Evolutionary conservation across 495 filamentous ascomycete species (phyloP).

Genomic region (Penicillium diatomitis): DNA sequence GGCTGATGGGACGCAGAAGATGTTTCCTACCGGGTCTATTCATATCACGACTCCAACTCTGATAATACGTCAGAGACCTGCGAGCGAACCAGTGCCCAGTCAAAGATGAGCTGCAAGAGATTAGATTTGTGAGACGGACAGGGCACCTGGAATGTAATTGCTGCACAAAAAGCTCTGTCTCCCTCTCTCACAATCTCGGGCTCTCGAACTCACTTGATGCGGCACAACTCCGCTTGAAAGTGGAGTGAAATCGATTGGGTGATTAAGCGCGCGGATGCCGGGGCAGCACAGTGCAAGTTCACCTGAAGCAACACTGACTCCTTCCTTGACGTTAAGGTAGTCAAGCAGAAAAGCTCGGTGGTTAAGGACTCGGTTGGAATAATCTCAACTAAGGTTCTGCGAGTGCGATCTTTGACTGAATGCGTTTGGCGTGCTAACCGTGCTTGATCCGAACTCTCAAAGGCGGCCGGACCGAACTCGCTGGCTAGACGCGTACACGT

Average conservation of each 20-base stretch:
- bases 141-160: constrained; percentile 14
- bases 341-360: too few relatives aligned
- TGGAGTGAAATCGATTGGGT: constrained; percentile 28
- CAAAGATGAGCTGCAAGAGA: constrained; percentile 2
- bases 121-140: background rate
- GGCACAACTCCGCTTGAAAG: constrained; percentile 28
- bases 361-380: too few relatives aligned
- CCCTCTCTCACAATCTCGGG: too few relatives aligned
- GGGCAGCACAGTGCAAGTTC: constrained; percentile 19
- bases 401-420: background rate
- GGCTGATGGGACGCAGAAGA: constrained; percentile 3
- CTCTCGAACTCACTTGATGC: constrained; percentile 28
- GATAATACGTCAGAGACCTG: too few relatives aligned
- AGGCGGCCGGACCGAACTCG: constrained; percentile 2
- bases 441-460: background rate
- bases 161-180: constrained; percentile 16
- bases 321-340: too few relatives aligned
- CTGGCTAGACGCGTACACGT: constrained; percentile 11
- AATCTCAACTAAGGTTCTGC: too few relatives aligned
- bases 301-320: too few relatives aligned
- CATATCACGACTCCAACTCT: constrained; percentile 17
- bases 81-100: constrained; percentile 2
- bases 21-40: constrained; percentile 37
- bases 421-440: too few relatives aligned
- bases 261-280: constrained; percentile 30